Evolutionary conservation across 768 basidiomycete species (phyloP).

Genomic region (Pulveroboletus sp.): DNA sequence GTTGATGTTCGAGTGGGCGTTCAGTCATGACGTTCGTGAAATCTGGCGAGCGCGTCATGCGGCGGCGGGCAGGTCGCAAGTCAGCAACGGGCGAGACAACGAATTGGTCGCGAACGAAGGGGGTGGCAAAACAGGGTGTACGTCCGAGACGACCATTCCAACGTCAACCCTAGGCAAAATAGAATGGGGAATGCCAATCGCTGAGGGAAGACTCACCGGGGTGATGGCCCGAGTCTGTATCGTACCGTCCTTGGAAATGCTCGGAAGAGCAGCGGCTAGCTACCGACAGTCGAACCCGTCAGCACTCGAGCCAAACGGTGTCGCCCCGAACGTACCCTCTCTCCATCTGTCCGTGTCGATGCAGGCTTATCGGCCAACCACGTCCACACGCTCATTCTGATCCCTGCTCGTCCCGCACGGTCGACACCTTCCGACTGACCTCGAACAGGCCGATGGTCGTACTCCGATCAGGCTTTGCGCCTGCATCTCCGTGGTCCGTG

Average conservation of each 20-base stretch:
- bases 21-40: constrained; percentile 20
- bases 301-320: background rate
- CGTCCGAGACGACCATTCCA: background rate
- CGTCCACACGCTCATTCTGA: too few species aligned
- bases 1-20: constrained; percentile 7
- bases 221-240: constrained; percentile 1
- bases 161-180: background rate
- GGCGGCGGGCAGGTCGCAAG: background rate
- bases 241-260: background rate
- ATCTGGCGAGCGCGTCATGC: constrained; percentile 11
- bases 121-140: background rate
- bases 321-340: constrained; percentile 9
- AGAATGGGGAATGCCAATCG: constrained; percentile 1
- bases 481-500: too few species aligned
- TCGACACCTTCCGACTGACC: too few species aligned
- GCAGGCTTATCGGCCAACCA: too few species aligned
- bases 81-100: constrained; percentile 1
- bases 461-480: too few species aligned
- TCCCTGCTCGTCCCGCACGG: too few species aligned
- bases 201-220: constrained; percentile 9
- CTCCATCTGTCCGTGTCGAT: too few species aligned
- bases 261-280: background rate
- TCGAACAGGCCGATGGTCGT: too few species aligned
- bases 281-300: background rate
- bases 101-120: constrained; percentile 5